phyloP scores from a whole-genome alignment of 805 yeast species.

The Wickerhamomyces rabaulensis region DNA sequence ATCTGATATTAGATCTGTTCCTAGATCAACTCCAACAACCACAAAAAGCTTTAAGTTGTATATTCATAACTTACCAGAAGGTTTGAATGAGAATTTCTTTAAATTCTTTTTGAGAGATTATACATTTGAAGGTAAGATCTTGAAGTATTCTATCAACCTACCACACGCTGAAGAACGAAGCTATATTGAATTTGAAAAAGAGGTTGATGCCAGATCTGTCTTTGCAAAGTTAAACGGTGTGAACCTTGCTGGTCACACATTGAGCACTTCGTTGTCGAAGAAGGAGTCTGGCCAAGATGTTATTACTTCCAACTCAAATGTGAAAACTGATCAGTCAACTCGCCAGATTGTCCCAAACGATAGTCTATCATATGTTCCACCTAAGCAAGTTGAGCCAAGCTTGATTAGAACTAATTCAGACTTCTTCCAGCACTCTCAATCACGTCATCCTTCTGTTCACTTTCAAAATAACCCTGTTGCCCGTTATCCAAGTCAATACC shows the following conservation, averaged over 20 bases:
- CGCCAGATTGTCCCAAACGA: conserved; percentile 8
- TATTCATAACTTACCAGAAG: conserved; percentile 22
- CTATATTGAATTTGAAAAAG: conserved; percentile 24
- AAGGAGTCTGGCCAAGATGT: not conserved
- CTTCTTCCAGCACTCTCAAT: not conserved
- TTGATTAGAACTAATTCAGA: conserved; percentile 1
- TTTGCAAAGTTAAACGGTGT: conserved; percentile 22
- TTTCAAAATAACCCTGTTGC: conserved; percentile 1
- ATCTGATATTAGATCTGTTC: not conserved
- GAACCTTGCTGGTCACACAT: conserved; percentile 13
- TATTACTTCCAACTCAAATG: not conserved
- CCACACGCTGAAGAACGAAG: conserved; percentile 8
- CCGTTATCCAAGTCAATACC: not conserved
- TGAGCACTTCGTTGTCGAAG: conserved; percentile 13
- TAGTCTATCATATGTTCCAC: not conserved
- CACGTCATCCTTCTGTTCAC: conserved; percentile 3
- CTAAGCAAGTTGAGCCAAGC: not conserved
- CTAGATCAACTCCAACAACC: not conserved
- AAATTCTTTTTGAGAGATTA: conserved; percentile 21
- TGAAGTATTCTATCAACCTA: conserved; percentile 15
- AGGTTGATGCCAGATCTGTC: conserved; percentile 18
- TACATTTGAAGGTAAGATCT: conserved; percentile 15
- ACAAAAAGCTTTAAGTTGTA: conserved; percentile 10
- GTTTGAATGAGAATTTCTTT: conserved; percentile 23
- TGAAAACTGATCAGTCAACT: not conserved